Percentiles rank a stretch among this genome's conserved stretches.
phyloP scores from a whole-genome alignment of 768 basidiomycete genomes.

The Pholiota conissans region DNA sequence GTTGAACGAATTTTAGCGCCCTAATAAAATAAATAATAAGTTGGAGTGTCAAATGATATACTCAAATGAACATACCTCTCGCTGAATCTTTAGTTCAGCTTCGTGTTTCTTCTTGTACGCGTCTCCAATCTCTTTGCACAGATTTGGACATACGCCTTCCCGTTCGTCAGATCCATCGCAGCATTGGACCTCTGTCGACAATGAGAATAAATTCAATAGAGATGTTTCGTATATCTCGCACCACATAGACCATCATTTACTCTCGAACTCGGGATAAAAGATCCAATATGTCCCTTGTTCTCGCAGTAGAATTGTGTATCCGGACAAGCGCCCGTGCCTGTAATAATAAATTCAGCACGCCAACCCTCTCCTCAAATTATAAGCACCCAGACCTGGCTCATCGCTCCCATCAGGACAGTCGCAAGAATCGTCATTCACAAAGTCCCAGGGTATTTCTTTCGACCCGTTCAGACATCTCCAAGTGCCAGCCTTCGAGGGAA shows the following conservation, averaged over 20 bases:
- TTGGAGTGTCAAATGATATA: not conserved
- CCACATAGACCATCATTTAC: constrained; percentile 95
- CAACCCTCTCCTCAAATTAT: not conserved
- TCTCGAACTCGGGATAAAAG: constrained; percentile 72
- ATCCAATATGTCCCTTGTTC: constrained; percentile 88
- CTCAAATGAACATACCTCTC: constrained; percentile 56
- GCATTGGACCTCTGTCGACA: constrained; percentile 73
- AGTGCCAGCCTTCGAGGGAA: constrained; percentile 46
- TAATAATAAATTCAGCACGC: constrained; percentile 6
- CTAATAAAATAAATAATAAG: constrained; percentile 41
- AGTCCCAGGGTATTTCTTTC: constrained; percentile 73
- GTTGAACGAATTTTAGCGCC: constrained; percentile 89
- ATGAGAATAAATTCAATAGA: constrained; percentile 13
- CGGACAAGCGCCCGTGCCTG: constrained; percentile 85
- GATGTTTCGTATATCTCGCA: constrained; percentile 34
- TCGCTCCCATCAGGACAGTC: constrained; percentile 96
- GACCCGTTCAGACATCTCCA: constrained; percentile 87
- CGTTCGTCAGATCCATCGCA: constrained; percentile 97
- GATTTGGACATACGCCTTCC: constrained; percentile 74
- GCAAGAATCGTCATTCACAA: constrained; percentile 93
- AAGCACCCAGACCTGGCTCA: constrained; percentile 68
- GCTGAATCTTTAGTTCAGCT: constrained; percentile 75
- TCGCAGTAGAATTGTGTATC: constrained; percentile 77
- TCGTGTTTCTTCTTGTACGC: constrained; percentile 65
- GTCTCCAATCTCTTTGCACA: constrained; percentile 75